phyloP scores from a whole-genome alignment of 2,329 filamentous ascomycete genomes.

The Stenocarpella maydis region DNA sequence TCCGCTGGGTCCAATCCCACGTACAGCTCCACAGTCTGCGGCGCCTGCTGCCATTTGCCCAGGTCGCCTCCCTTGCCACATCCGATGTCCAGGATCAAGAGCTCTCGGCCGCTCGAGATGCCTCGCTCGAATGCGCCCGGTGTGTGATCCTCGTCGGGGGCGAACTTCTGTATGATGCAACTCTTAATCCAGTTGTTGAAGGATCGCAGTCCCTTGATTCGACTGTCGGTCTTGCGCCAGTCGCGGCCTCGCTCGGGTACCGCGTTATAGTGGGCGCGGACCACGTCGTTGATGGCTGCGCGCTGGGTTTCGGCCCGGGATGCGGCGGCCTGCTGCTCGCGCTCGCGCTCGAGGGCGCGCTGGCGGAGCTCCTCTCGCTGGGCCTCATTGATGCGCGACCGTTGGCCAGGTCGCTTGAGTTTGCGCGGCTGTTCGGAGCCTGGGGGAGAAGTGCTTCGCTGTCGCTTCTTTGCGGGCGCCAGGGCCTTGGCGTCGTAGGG shows the following conservation, averaged over 20 bases:
- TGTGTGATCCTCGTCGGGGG: conserved; percentile 77
- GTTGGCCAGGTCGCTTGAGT: conserved; percentile 72
- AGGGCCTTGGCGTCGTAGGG: conserved; percentile 68
- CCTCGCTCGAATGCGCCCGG: conserved; percentile 66
- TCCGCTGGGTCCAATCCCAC: conserved; percentile 94
- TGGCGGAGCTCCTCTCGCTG: conserved; percentile 74
- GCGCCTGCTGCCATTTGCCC: conserved; percentile 94
- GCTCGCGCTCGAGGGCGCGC: conserved; percentile 64
- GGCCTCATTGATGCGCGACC: conserved; percentile 71
- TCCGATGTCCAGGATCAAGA: conserved; percentile 90
- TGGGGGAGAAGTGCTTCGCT: conserved; percentile 59
- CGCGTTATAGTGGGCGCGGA: conserved; percentile 93
- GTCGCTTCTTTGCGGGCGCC: conserved; percentile 66
- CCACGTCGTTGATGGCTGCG: conserved; percentile 81
- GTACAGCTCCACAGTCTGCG: conserved; percentile 90
- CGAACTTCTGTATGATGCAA: conserved; percentile 96
- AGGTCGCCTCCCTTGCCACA: conserved; percentile 97
- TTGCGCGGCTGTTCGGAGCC: conserved; percentile 63
- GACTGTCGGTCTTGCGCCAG: conserved; percentile 92
- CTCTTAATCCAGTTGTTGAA: conserved; percentile 99
- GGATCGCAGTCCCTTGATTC: conserved; percentile 91
- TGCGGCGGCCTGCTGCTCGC: conserved; percentile 51
- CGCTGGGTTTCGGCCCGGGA: conserved; percentile 52
- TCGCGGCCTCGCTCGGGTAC: conserved; percentile 93
- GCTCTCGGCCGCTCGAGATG: conserved; percentile 61